Evolutionary conservation across 441 rosid species (phyloP), one percentile per base, ranked within the genome.

Genomic region (Bruguiera hainesii): DNA sequence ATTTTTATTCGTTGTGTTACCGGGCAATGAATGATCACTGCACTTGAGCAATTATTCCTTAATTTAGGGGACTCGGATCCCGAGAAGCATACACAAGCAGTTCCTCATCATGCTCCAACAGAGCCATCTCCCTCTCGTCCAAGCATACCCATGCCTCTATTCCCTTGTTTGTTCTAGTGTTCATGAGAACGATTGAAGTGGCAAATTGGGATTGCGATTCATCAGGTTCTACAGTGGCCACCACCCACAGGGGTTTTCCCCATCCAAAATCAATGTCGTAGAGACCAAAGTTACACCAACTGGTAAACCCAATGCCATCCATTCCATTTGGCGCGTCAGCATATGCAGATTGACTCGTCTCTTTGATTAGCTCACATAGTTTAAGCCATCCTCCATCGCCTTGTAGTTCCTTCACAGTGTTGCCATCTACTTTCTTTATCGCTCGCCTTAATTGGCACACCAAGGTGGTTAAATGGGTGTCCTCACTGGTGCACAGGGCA

Each of bases 101-200:
- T 28, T 75, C 65, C n/a, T 37, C 28, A 19, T 70, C 76, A 20
- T 57, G 21, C 63, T 74, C 75, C 31, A 83, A 46, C 1, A 60
- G 21, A 1, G 56, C 73, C 81, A 83, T 80, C 28, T 74, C 72
- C 37, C 56, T 30, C 55, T 80, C 78, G 28, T 76, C 84, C 76
- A 80, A n/a, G 23, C 69, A 75, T 56, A 74, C 66, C 86, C 84
- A 78, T 0, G 83, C 83, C 62, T 83, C 84, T 23, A 78, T 66
- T 26, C 81, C 83, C 26, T 72, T 70, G 2, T 3, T 0, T 11
- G 18, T 48, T 19, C 71, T 73, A 1, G 70, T 71, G 20, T 76
- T 69, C 49, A 56, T 65, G 67, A 73, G 62, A 51, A 73, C 16
- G 29, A 65, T 30, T 7, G 26, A 25, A 53, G 23, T 21, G 28